Base-by-base conservation (phyloP, 1,284 basidiomycete genomes). In the Pisolithus thermaeus region DNA sequence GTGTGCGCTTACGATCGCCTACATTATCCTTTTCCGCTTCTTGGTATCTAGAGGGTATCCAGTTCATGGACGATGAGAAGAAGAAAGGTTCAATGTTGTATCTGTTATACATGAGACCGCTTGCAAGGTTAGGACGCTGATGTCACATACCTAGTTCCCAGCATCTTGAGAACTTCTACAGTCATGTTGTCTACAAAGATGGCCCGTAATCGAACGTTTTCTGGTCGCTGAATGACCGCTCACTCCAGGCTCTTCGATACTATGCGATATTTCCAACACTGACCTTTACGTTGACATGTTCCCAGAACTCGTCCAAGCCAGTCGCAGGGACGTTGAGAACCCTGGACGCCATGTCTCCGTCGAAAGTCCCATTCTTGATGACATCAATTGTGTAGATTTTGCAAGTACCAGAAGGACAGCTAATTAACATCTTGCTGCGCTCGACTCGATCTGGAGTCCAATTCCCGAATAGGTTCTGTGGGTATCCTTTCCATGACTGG, bases 1-100 rank as follows among this genome's bases (percentile, higher is more conserved):
- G 6, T 8, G 30, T 41, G 22, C 7, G 56, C 78, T 59, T 56
- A 80, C 79, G 79, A 58, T 81, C 79, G 39, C 75, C 68, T 49
- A 71, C 51, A 1, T 61, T 55, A 4, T 55, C 58, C 0, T 60
- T 48, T 1, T 73, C 53, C 51, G 70, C 70, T 48, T 77, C 75
- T 56, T 77, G 78, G 57, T 78, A 80, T 52, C 76, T 69, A 3
- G 78, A 70, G 7, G 79, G 80, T 56, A 80, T 81, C 73, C 76
- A 78, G 37, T 78, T 77, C 3, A 78, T 58, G 2, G 78, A 77
- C 2, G 78, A 80, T 1, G 79, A 76, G 60, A 79, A 81, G 58
- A 76, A 81, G 60, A 81, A 81, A 0, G 80, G 79, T 52, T 81
- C 79, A 49, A 81, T 40, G 3, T 37, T 22, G 35, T 65, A 64